Percentiles rank a stretch among this genome's conserved stretches.
These are phyloP conservation scores for Fusarium sp. DNA, from an alignment of 2,329 filamentous ascomycete genomes.

Conservation along the genomic window DNA sequence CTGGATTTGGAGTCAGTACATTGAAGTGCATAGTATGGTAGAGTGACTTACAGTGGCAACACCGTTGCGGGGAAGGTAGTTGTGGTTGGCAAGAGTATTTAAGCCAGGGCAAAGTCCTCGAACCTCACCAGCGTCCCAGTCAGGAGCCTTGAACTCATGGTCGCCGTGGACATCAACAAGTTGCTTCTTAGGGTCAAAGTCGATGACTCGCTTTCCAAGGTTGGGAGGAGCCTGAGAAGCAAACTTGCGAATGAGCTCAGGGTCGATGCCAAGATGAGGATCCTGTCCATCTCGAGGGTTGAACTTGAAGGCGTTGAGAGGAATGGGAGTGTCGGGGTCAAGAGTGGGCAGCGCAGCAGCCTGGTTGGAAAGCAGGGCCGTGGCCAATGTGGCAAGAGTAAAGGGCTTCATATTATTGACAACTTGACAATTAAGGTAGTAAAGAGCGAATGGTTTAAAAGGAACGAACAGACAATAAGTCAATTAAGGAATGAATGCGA, in stretches of 20 bases:
- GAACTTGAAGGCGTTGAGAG: slow-evolving; percentile 32
- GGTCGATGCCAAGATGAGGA: slow-evolving; percentile 30
- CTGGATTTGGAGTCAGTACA: background rate
- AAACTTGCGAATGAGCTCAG: slow-evolving; percentile 34
- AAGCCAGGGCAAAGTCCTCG: slow-evolving; percentile 37
- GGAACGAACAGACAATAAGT: background rate
- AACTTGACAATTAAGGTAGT: background rate
- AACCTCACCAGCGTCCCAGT: slow-evolving; percentile 31
- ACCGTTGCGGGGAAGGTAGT: slow-evolving; percentile 41
- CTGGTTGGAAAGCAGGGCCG: slow-evolving; percentile 24
- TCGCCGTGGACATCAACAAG: slow-evolving; percentile 33
- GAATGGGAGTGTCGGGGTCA: slow-evolving; percentile 21
- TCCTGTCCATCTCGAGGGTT: background rate
- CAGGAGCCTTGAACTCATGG: slow-evolving; percentile 26
- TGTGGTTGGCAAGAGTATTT: slow-evolving; percentile 38
- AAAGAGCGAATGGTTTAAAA: slow-evolving; percentile 19
- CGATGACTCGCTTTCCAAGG: slow-evolving; percentile 17
- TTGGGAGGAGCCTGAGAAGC: slow-evolving; percentile 24
- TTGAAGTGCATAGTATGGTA: accelerated
- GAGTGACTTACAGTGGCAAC: slow-evolving; percentile 31
- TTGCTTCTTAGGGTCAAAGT: slow-evolving; percentile 30
- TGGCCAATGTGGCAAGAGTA: slow-evolving; percentile 16
- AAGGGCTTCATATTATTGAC: slow-evolving; percentile 25
- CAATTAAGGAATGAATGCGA: slow-evolving; percentile 26
- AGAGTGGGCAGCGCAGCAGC: slow-evolving; percentile 18